Percentiles rank a stretch among this genome's conserved stretches.
Conservation (phyloP, 441 rosid genomes). For the Adansonia gregorii region DNA sequence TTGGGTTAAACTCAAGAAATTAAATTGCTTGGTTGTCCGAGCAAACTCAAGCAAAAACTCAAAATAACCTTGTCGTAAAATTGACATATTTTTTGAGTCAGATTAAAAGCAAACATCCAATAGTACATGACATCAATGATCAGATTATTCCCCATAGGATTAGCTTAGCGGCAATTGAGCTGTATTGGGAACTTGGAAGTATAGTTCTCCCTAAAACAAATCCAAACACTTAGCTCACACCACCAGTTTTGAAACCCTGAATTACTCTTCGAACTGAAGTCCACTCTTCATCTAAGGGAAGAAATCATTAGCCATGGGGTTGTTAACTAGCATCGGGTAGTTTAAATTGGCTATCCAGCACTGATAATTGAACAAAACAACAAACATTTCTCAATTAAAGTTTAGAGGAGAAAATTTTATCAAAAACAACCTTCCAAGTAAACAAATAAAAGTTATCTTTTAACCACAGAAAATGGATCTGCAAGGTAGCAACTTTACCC, state of each 20-base stretch:
- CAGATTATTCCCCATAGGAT: background rate
- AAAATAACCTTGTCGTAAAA: background rate
- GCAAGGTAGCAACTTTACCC: background rate
- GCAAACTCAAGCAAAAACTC: background rate
- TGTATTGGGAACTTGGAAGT: background rate
- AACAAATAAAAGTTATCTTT: too few relatives aligned
- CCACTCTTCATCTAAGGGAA: background rate
- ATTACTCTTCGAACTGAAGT: background rate
- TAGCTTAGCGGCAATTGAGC: background rate
- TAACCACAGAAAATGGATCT: background rate
- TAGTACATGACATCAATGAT: background rate
- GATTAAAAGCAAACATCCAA: constrained; percentile 6
- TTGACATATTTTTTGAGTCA: background rate
- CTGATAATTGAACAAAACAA: background rate
- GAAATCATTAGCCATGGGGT: background rate
- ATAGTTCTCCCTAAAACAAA: background rate
- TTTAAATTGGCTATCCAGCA: background rate
- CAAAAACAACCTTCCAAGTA: constrained; percentile 9
- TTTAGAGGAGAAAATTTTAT: background rate
- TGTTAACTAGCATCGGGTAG: background rate
- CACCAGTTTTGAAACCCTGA: too few relatives aligned
- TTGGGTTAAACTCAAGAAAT: background rate
- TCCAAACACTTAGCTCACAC: constrained; percentile 20
- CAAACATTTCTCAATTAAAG: background rate
- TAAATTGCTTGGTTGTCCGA: background rate